A percentile compares a stretch with the other conserved stretches of the same genome.
Evolutionary conservation across 164 flowering plant species (phyloP).

Genomic region (Kingdonia uniflora): DNA sequence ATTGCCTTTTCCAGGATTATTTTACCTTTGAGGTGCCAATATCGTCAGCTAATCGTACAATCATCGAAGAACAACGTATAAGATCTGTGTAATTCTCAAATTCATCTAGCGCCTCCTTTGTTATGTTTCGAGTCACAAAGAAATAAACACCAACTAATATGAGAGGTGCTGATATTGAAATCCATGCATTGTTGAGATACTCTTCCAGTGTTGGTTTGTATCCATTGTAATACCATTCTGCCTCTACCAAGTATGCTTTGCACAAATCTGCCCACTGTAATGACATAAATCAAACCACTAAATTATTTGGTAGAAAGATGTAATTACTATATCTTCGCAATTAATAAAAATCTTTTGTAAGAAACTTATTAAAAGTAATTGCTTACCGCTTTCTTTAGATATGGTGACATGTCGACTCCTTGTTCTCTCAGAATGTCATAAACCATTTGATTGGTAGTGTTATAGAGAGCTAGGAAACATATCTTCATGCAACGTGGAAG

Average conservation of each 20-base stretch:
- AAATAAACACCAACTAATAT: constrained; percentile 21
- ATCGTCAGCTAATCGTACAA: constrained; percentile 31
- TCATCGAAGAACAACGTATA: constrained; percentile 20
- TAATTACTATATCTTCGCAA: too few relatives aligned
- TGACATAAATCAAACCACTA: too few relatives aligned
- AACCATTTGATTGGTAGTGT: too few relatives aligned
- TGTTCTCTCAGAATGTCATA: neutral
- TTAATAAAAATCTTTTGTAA: too few relatives aligned
- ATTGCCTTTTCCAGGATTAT: too few relatives aligned
- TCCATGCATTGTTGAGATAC: constrained; percentile 36
- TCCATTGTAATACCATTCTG: constrained; percentile 31
- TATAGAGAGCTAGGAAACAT: too few relatives aligned
- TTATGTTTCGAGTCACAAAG: constrained; percentile 4
- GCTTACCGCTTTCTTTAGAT: neutral
- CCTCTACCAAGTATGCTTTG: constrained; percentile 32
- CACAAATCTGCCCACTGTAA: constrained; percentile 40
- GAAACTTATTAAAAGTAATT: too few relatives aligned
- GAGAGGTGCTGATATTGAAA: constrained; percentile 21
- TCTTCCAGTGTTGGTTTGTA: constrained; percentile 28
- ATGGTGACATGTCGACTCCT: neutral
- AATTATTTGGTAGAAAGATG: too few relatives aligned
- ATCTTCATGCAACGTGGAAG: constrained; percentile 2
- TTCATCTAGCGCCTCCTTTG: neutral
- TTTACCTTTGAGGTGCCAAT: constrained; percentile 31
- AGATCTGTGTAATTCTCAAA: constrained; percentile 13